Base-by-base conservation (phyloP, 768 basidiomycete species). In the Trametes maxima region DNA sequence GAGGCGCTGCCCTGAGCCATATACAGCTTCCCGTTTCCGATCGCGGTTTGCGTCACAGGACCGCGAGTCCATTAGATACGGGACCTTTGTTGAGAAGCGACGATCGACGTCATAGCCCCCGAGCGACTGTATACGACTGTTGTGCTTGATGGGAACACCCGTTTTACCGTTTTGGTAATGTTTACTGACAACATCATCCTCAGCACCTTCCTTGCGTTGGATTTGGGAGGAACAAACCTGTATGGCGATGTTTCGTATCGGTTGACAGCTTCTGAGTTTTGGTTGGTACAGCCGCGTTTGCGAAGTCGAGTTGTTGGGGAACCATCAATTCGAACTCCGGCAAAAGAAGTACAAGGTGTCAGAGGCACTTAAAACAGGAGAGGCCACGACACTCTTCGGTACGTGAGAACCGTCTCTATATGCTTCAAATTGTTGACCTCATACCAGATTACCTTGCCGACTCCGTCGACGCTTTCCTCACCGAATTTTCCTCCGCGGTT, bases 341-440 rank as follows among this genome's bases (percentile, higher is more conserved):
- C 95, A 98, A 76, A 92, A 98, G 71, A 98, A 98, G 73, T 99
- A 95, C 79, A 93, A 89, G 72, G 94, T 99, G 14, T 97, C 96
- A 2, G 93, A 97, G 33, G 78, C 86, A 12, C 82, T 98, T 57
- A 99, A 99, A 78, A 88, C 92, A 1, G 97, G 97, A 40, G 94
- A 98, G 71, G 96, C 89, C 0, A 80, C 82, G 1, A 84, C 83
- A 2, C 79, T 99, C 51, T 98, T 99, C 70, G 93, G 95, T 95
- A 56, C 57, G 76, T 56, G 36, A 17, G 57, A 7, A 22, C 12
- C 12, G 12, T 1, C 36, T 2, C 13, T 28, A 4, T 8, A 24
- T 22, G 45, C 45, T 6, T 21, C 8, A 14, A 8, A 14, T 37
- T 21, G 46, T 43, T 43, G 22, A 42, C 59, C 51, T 43, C 44